Base-by-base conservation (phyloP, 495 filamentous ascomycete genomes). In the Umbilicaria muhlenbergii region DNA sequence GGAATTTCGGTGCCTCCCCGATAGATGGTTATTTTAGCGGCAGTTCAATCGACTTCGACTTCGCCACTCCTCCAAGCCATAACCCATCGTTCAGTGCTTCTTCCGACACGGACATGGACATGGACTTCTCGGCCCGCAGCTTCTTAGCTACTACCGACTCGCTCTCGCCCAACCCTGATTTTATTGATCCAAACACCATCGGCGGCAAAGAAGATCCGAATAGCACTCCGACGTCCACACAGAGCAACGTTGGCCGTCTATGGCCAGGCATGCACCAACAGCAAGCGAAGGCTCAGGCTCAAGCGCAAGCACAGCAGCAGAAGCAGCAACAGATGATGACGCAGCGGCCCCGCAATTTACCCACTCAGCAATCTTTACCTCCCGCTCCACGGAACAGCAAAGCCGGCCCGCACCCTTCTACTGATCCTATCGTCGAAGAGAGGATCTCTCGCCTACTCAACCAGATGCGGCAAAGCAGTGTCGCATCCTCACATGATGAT, bases 181-280 rank as follows among this genome's bases (percentile, higher is more conserved):
- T 75, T 42, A 59, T 87, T 52, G 75, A 88, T 60, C 83, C 86
- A 1, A 83, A 68, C 56, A 71, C 74, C 41, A 72, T 89, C 48
- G 72, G 70, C 36, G 70, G 71, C 34, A 69, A 77, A 52, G 70
- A 75, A 51, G 64, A 70, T 45, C 55, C 67, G 28, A 55, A 52
- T 31, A 58, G 60, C 18, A 51, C 68, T 50, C 48, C 57, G 58
- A 43, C 55, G 57, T 51, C 70, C 52, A 46, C 73, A 52, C 62
- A 67, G 48, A 45, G 69, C 48, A 67, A 78, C 49, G 70, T 80
- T 43, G 79, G 77, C 41, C 78, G 84, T 42, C 71, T 83, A 50
- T 94, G 78, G 61, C 86, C 87, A 39, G 89, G 89, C 34, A 86
- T 89, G 74, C 87, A 96, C 64, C 82, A 86, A 58, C 81, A 92